Evolutionary conservation across 805 yeast genomes (phyloP).

Genomic region (Saccharomycopsis schoenii): DNA sequence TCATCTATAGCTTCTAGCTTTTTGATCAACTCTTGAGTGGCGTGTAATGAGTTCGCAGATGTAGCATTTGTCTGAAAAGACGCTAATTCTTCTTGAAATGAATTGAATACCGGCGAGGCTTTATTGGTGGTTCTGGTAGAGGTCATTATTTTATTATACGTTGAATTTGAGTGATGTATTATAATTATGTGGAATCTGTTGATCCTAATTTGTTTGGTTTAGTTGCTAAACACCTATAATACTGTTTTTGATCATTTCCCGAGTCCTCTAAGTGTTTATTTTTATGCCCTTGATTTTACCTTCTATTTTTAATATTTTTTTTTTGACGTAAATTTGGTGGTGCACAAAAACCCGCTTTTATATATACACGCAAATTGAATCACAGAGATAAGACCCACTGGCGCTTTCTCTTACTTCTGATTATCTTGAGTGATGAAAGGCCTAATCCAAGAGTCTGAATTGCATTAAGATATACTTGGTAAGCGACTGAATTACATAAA

Average conservation of each 20-base stretch:
- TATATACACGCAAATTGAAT: too few species aligned
- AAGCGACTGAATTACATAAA: too few species aligned
- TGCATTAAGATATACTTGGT: too few species aligned
- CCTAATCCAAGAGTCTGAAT: too few species aligned
- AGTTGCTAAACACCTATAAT: too few species aligned
- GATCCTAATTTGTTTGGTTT: background rate
- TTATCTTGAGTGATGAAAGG: too few species aligned
- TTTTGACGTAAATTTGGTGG: background rate
- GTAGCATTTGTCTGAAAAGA: background rate
- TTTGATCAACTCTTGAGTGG: background rate
- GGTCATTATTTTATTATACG: background rate
- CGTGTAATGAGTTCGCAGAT: background rate
- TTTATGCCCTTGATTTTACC: background rate
- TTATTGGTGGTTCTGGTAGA: background rate
- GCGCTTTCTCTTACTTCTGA: background rate
- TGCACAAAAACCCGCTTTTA: background rate
- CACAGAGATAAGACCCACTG: background rate
- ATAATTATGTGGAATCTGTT: too few species aligned
- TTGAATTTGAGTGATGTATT: too few species aligned
- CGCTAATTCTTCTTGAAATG: background rate
- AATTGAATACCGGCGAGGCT: background rate
- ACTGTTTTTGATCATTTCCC: background rate
- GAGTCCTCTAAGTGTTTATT: background rate
- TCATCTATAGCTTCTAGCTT: background rate
- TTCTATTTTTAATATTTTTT: background rate